These are phyloP conservation scores for Juncus inflexus DNA, from an alignment of 176 grass and related monocot species.

Conservation along the genomic window DNA sequence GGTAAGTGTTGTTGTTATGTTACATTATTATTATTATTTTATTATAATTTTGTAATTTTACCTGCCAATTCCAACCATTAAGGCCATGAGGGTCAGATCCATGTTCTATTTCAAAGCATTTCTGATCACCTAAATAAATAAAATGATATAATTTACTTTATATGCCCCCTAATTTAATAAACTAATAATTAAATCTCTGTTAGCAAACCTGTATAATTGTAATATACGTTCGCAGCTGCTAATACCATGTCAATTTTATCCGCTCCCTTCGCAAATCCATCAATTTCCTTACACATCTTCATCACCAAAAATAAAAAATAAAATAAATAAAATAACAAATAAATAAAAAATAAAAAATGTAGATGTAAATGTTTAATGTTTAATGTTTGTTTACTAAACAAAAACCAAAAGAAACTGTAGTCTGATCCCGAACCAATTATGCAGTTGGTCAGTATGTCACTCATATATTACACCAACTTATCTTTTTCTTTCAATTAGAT, in stretches of 20 bases:
- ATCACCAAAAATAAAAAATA: slow-evolving; percentile 8
- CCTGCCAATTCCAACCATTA: slow-evolving; percentile 85
- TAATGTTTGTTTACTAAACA: no score
- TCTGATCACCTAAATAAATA: slow-evolving; percentile 29
- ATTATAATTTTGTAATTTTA: slow-evolving; percentile 26
- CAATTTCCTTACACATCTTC: slow-evolving; percentile 87
- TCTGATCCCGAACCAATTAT: no score
- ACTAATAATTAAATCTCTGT: background rate
- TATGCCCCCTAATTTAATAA: background rate
- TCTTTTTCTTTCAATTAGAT: background rate
- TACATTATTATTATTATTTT: background rate
- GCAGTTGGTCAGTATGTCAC: no score
- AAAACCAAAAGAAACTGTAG: no score
- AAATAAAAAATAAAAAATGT: no score
- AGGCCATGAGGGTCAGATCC: slow-evolving; percentile 80
- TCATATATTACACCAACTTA: background rate
- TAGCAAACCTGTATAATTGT: slow-evolving; percentile 51
- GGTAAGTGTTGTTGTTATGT: background rate
- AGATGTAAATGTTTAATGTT: no score
- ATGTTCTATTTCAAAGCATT: slow-evolving; percentile 60
- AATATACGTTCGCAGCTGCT: slow-evolving; percentile 67
- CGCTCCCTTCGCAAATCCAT: slow-evolving; percentile 37
- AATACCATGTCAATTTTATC: slow-evolving; percentile 56
- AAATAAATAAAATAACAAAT: slow-evolving; percentile 2
- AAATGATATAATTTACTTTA: no score